phyloP scores from a whole-genome alignment of 495 filamentous ascomycete species.

The Evansstolkia leycettana region DNA sequence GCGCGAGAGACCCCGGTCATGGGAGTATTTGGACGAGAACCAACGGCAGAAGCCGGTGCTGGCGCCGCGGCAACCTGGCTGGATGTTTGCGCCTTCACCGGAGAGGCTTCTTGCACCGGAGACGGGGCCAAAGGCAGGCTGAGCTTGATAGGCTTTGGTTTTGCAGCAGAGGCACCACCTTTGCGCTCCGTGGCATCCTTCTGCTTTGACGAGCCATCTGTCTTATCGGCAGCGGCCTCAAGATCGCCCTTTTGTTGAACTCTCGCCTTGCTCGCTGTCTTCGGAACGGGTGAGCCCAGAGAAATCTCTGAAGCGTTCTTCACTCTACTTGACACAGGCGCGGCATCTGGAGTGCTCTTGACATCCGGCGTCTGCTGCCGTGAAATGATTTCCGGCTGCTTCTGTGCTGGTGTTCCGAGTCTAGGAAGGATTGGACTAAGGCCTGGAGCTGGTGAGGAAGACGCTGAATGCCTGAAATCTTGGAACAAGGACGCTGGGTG shows the following conservation, averaged over 20 bases:
- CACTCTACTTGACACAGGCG: slow-evolving; percentile 9
- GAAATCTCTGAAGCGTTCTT: slow-evolving; percentile 31
- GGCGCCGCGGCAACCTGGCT: slow-evolving; percentile 7
- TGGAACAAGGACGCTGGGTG: slow-evolving; percentile 37
- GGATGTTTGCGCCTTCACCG: slow-evolving; percentile 13
- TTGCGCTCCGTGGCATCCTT: slow-evolving; percentile 6
- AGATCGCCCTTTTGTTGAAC: slow-evolving; percentile 14
- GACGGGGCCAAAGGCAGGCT: slow-evolving; percentile 13
- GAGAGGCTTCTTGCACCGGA: slow-evolving; percentile 8
- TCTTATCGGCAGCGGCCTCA: slow-evolving; percentile 10
- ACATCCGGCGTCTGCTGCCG: slow-evolving; percentile 10
- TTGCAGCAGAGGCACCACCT: slow-evolving; percentile 4
- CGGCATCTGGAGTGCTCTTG: slow-evolving; percentile 8
- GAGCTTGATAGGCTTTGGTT: slow-evolving; percentile 22
- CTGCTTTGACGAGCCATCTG: slow-evolving; percentile 5
- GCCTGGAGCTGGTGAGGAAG: slow-evolving; percentile 20
- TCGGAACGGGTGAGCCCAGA: slow-evolving; percentile 29
- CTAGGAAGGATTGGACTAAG: slow-evolving; percentile 14
- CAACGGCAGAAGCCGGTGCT: slow-evolving; percentile 13
- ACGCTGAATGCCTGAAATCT: slow-evolving; percentile 22
- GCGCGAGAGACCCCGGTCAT: slow-evolving; percentile 28
- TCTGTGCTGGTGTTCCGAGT: slow-evolving; percentile 18
- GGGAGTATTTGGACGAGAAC: slow-evolving; percentile 26
- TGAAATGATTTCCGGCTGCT: slow-evolving; percentile 10
- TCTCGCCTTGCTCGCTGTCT: slow-evolving; percentile 22